phyloP scores from a whole-genome alignment of 805 yeast genomes.

The Candida hungchunana region DNA sequence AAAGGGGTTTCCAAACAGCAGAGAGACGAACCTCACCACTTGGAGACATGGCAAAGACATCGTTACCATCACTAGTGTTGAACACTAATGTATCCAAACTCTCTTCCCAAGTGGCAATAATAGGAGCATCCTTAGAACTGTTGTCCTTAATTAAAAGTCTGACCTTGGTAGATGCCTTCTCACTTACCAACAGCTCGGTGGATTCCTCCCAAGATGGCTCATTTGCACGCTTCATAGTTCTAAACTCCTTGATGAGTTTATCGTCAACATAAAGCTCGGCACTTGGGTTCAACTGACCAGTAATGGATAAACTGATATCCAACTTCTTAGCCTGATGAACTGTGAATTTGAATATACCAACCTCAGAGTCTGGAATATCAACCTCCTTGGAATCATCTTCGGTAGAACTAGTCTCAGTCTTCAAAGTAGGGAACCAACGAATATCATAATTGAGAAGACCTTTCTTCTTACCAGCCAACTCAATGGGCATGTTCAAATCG shows the following conservation, averaged over 20 bases:
- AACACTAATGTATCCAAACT: constrained; percentile 35
- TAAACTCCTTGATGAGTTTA: constrained; percentile 48
- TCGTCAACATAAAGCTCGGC: constrained; percentile 63
- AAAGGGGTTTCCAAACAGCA: constrained; percentile 70
- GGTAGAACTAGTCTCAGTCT: constrained; percentile 15
- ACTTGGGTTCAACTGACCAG: constrained; percentile 49
- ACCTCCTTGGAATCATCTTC: constrained; percentile 29
- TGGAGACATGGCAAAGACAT: constrained; percentile 46
- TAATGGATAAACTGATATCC: constrained; percentile 47
- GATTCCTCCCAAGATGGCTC: constrained; percentile 70
- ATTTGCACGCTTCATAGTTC: constrained; percentile 62
- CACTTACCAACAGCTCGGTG: constrained; percentile 56
- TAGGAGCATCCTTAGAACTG: constrained; percentile 39
- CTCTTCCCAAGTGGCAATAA: constrained; percentile 56
- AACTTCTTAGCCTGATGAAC: constrained; percentile 58
- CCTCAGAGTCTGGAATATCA: constrained; percentile 51
- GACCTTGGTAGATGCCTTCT: constrained; percentile 53
- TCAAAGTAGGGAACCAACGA: constrained; percentile 35
- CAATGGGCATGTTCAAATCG: constrained; percentile 23
- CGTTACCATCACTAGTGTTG: constrained; percentile 42
- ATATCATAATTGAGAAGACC: constrained; percentile 58
- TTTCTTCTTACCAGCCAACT: constrained; percentile 45
- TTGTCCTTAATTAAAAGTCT: constrained; percentile 59
- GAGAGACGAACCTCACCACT: constrained; percentile 50
- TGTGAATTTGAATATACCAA: constrained; percentile 65